Conservation (phyloP, 768 basidiomycete genomes). For the Calocybe cyanea region DNA sequence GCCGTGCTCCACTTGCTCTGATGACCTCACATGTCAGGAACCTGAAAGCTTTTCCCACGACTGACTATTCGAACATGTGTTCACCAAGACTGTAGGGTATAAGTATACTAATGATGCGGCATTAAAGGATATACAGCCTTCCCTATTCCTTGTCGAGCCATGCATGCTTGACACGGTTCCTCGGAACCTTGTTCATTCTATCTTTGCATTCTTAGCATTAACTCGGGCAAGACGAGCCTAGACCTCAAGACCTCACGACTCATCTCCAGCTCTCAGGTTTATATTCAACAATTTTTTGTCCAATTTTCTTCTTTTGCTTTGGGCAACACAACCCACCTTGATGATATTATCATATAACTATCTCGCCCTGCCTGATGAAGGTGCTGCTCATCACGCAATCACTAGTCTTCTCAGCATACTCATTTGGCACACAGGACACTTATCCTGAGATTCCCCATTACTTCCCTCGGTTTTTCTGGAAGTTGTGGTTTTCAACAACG, state of each 20-base stretch:
- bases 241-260: neutral
- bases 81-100: too few relatives aligned
- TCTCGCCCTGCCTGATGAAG: neutral
- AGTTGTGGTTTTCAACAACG: conserved; percentile 45
- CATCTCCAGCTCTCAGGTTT: neutral
- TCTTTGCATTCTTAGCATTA: too few relatives aligned
- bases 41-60: too few relatives aligned
- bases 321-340: neutral
- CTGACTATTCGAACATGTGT: too few relatives aligned
- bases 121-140: too few relatives aligned
- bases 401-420: neutral
- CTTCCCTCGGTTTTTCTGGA: conserved; percentile 44
- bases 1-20: too few relatives aligned
- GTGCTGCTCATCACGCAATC: neutral
- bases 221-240: too few relatives aligned
- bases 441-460: conserved; percentile 28
- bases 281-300: too few relatives aligned
- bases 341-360: neutral
- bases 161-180: too few relatives aligned
- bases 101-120: too few relatives aligned
- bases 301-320: neutral
- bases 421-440: neutral
- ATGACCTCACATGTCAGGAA: too few relatives aligned
- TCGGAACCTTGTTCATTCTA: neutral
- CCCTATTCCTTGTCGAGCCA: too few relatives aligned